Evolutionary conservation across 2,329 filamentous ascomycete species (phyloP).

Genomic region (Cadophora sp.): DNA sequence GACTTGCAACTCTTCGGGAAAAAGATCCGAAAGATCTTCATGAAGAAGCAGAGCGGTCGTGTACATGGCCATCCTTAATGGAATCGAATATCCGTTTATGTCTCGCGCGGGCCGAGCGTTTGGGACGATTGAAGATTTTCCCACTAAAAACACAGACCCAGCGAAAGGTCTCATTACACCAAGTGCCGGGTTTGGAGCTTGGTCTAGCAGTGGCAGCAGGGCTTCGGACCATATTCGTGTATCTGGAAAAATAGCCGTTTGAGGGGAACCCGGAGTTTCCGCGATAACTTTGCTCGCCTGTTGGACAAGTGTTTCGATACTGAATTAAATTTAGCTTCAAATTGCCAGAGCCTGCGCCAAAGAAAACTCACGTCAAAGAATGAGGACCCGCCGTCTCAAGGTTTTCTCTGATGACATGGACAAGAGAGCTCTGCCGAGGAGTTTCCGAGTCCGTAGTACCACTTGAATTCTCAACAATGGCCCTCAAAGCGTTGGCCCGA

Average conservation of each 20-base stretch:
- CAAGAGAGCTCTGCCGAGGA: conserved; percentile 49
- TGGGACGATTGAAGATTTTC: conserved; percentile 39
- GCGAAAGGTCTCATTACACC: conserved; percentile 76
- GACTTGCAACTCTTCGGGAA: conserved; percentile 53
- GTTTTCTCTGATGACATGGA: conserved; percentile 61
- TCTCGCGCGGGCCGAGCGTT: conserved; percentile 57
- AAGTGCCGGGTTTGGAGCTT: conserved; percentile 65
- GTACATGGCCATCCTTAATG: conserved; percentile 79
- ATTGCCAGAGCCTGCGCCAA: neutral
- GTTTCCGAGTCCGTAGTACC: conserved; percentile 15
- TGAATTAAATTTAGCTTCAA: conserved; percentile 42
- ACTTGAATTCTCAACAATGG: conserved; percentile 51
- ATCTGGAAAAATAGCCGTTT: conserved; percentile 64
- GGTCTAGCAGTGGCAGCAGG: conserved; percentile 61
- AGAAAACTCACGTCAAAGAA: conserved; percentile 56
- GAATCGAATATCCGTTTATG: conserved; percentile 71
- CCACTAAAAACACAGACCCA: conserved; percentile 72
- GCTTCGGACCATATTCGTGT: conserved; percentile 69
- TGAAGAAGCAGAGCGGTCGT: conserved; percentile 56
- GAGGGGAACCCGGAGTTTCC: conserved; percentile 41
- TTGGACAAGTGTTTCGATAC: conserved; percentile 60
- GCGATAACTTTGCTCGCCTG: conserved; percentile 53
- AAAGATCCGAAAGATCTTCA: conserved; percentile 47
- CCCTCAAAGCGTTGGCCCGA: conserved; percentile 47
- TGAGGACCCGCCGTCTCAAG: conserved; percentile 56